Base-by-base conservation (phyloP, 345 rosid species). In the Gossypium herbaceum region DNA sequence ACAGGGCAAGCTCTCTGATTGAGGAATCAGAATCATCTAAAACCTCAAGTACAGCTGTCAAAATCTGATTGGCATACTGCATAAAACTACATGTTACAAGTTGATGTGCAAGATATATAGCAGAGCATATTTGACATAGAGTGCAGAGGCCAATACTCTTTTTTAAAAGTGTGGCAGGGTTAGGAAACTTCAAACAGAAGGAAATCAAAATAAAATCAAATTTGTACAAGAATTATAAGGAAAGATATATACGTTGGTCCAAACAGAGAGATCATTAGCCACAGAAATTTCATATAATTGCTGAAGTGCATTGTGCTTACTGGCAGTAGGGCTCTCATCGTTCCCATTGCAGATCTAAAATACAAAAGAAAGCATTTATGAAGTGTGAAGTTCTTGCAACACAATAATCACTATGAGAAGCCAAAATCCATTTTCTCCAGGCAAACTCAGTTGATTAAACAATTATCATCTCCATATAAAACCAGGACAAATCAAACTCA, bases 31-130 rank as follows among this genome's bases (percentile, higher is more conserved):
- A 77, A 71, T 88, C 92, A 84, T 93, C 98, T 67, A 93, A 75
- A 79, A 91, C 92, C 84, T 95, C 99, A 77, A 95, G 98, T 76
- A 95, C 97, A 69, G 92, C 92, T 66, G 94, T 90, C 89, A 93
- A 85, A 82, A 95, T 93, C 85, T 91, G 99, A 84, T 93, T 95
- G 87, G 92, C 90, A 83, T 90, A 95, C 99, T 95, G 97, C 83
- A 78, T 58, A 81, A n/a, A 75, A 72, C 61, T 47, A 17, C 62
- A 54, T 58, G 43, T 74, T 48, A 63, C 58, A 66, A 10, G 61
- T 25, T 25, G 15, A 68, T 45, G 19, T 22, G 24, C 44, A 34
- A 39, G 16, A 22, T 27, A 39, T 27, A 71, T 60, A 41, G 9
- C 45, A 25, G 34, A 47, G 70, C 44, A 67, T 11, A 61, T 11